These are phyloP conservation scores for Bryoerythrophyllum caledonicum DNA, from an alignment of 225 moss, liverwort and hornwort genomes.

Conservation along the genomic window DNA sequence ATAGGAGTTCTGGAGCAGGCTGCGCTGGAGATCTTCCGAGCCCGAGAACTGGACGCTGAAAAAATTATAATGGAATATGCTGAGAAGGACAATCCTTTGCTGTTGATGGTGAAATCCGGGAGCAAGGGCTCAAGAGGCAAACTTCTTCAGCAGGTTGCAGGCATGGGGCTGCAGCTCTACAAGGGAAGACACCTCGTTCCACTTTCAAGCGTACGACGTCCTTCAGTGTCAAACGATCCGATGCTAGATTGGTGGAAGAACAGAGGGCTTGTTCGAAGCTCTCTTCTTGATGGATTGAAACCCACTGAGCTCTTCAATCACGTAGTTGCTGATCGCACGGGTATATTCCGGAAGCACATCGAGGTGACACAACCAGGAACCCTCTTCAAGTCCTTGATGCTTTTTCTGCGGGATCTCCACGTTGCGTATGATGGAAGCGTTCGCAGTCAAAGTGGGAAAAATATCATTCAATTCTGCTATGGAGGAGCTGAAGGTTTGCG, in stretches of 20 bases:
- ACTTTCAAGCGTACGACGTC: constrained; percentile 23
- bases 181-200: constrained; percentile 68
- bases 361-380: constrained; percentile 82
- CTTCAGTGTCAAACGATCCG: constrained; percentile 27
- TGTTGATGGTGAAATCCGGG: constrained; percentile 75
- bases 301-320: constrained; percentile 73
- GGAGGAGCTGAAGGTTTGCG: constrained; percentile 56
- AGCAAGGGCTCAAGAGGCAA: constrained; percentile 78
- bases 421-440: constrained; percentile 85
- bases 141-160: constrained; percentile 73
- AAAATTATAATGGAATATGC: constrained; percentile 52
- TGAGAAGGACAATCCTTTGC: constrained; percentile 52
- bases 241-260: constrained; percentile 39
- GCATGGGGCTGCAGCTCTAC: constrained; percentile 80
- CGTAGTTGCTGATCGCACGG: constrained; percentile 48
- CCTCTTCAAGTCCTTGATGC: constrained; percentile 80
- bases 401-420: constrained; percentile 71
- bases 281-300: constrained; percentile 81
- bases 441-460: constrained; percentile 62
- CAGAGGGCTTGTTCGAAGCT: constrained; percentile 46
- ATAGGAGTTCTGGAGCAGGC: constrained; percentile 53
- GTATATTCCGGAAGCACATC: constrained; percentile 58
- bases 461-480: constrained; percentile 73
- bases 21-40: constrained; percentile 63
- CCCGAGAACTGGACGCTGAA: constrained; percentile 49